phyloP scores from a whole-genome alignment of 495 filamentous ascomycete species.

The Astrothelium subdiscretum region DNA sequence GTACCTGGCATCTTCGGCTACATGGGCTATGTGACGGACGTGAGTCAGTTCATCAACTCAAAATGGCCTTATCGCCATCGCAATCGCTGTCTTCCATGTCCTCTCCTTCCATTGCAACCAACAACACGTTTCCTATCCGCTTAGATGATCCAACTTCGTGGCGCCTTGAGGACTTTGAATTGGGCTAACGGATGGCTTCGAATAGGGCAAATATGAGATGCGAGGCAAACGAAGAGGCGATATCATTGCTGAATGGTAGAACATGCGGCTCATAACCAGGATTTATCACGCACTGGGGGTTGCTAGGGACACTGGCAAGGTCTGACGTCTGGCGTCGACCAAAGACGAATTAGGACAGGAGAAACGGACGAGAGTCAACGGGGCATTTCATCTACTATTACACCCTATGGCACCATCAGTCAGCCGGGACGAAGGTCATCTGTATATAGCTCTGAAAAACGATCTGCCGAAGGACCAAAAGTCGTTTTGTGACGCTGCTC shows the following conservation, averaged over 20 bases:
- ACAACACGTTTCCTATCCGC: no score
- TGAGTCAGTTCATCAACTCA: constrained; percentile 38
- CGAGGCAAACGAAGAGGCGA: constrained; percentile 83
- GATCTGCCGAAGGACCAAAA: not conserved
- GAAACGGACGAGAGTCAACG: no score
- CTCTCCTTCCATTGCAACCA: not conserved
- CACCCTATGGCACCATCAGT: no score
- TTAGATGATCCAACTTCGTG: not conserved
- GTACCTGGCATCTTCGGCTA: constrained; percentile 60
- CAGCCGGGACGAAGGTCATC: not conserved
- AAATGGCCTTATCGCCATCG: not conserved
- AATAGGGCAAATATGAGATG: constrained; percentile 72
- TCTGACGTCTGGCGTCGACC: not conserved
- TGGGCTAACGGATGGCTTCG: not conserved
- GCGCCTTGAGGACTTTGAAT: not conserved
- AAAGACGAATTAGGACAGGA: no score
- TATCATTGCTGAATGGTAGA: constrained; percentile 51
- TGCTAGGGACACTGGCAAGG: not conserved
- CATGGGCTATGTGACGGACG: constrained; percentile 66
- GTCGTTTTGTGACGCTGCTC: not conserved
- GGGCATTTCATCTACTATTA: no score
- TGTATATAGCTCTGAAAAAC: not conserved
- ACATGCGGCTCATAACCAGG: not conserved
- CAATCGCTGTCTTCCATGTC: not conserved
- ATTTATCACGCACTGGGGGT: not conserved